Conservation (phyloP, 106 monocot genomes). For the Alisma plantagoaquatica region DNA sequence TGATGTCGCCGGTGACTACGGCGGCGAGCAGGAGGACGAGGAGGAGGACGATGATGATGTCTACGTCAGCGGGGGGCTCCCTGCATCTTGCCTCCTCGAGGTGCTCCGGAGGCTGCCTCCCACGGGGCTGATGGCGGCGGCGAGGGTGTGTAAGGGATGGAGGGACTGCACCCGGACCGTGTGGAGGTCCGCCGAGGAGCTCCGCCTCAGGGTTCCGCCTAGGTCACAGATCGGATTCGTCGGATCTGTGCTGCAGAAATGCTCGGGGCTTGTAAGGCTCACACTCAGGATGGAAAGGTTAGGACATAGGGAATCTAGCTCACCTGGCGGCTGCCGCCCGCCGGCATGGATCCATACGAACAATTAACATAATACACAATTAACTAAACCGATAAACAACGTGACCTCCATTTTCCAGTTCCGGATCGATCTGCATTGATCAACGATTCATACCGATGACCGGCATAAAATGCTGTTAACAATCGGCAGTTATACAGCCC, state of each 20-base stretch:
- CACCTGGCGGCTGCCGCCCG: too few relatives aligned
- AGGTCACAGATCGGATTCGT: conserved; percentile 54
- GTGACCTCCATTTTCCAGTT: too few relatives aligned
- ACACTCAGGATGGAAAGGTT: conserved; percentile 85
- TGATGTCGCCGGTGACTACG: conserved; percentile 1
- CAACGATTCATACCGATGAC: too few relatives aligned
- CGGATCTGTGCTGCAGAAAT: conserved; percentile 72
- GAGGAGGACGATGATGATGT: conserved; percentile 29
- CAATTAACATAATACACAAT: too few relatives aligned
- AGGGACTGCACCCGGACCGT: conserved; percentile 65
- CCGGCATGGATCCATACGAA: neutral
- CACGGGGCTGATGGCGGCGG: conserved; percentile 63
- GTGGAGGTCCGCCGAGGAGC: conserved; percentile 73
- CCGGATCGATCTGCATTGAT: too few relatives aligned
- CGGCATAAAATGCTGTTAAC: too few relatives aligned
- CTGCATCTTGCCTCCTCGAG: conserved; percentile 31
- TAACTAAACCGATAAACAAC: too few relatives aligned
- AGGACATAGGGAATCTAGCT: too few relatives aligned
- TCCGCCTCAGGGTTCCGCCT: conserved; percentile 39
- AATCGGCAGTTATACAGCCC: too few relatives aligned
- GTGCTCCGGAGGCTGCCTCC: conserved; percentile 56
- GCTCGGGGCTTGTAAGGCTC: conserved; percentile 39
- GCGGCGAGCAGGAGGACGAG: conserved; percentile 26
- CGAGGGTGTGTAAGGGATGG: conserved; percentile 75
- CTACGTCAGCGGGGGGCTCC: conserved; percentile 20